A percentile compares a stretch with the other conserved stretches of the same genome.
These are phyloP conservation scores for Pulveroboletus sp. DNA, from an alignment of 768 basidiomycete genomes.

Conservation along the genomic window DNA sequence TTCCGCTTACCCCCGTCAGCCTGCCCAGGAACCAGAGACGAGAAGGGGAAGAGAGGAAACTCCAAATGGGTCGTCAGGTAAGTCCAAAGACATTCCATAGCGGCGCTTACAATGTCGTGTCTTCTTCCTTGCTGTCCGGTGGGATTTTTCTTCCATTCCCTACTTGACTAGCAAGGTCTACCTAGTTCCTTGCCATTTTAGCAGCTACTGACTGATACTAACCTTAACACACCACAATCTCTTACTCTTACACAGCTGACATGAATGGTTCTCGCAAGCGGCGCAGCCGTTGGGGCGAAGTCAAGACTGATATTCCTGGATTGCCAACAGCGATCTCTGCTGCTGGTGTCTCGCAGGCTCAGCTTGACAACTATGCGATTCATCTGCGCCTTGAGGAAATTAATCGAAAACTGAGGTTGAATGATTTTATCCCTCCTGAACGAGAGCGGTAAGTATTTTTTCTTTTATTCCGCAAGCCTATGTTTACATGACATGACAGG, in stretches of 20 bases:
- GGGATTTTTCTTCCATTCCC: conserved; percentile 25
- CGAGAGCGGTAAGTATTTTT: conserved; percentile 65
- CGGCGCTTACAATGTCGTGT: conserved; percentile 37
- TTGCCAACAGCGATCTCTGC: conserved; percentile 93
- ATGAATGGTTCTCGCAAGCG: conserved; percentile 90
- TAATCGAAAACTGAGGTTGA: conserved; percentile 88
- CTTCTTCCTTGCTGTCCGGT: conserved; percentile 35
- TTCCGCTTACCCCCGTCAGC: conserved; percentile 75
- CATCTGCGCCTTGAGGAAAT: conserved; percentile 97
- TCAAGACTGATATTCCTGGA: conserved; percentile 86
- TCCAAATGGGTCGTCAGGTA: conserved; percentile 71
- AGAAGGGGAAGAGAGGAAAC: conserved; percentile 71
- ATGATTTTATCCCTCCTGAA: conserved; percentile 95
- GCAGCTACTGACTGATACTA: conserved; percentile 50
- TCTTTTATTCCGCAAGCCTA: neutral
- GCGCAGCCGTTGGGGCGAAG: conserved; percentile 97
- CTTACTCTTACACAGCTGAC: conserved; percentile 58
- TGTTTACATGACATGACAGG: conserved; percentile 40
- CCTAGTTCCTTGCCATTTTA: conserved; percentile 35
- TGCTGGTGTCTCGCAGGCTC: conserved; percentile 90
- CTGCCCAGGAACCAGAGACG: conserved; percentile 52
- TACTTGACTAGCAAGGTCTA: conserved; percentile 29
- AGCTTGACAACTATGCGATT: conserved; percentile 97
- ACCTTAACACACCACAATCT: conserved; percentile 45
- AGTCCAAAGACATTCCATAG: conserved; percentile 44